Base-by-base conservation (phyloP, 108 stramenopile genomes). In the Discostella stelligeroides region DNA sequence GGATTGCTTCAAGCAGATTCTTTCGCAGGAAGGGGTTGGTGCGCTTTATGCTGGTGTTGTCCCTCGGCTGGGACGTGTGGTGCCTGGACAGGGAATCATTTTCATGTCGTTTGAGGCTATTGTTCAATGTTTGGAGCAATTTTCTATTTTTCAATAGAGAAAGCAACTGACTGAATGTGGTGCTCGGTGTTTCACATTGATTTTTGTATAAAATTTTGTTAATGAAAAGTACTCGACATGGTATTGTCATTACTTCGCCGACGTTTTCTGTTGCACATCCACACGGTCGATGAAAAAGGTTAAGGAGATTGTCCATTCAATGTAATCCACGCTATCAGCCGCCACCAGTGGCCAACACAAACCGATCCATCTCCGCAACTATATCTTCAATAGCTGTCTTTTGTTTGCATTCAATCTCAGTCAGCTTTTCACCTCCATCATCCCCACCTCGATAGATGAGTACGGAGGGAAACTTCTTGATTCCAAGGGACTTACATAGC, bases 61-160 rank as follows among this genome's bases (percentile, higher is more conserved):
- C n/a, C 96, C 98, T 46, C 83, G 98, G 24, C 68, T 92, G 10
- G 92, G 95, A 3, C 80, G 98, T 39, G 98, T 98, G 15, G 91
- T 98, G 25, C 98, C 98, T 18, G 98, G 98, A 15, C 98, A 97
- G 74, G 98, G 98, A n/a, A 96, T 98, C 40, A 98, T 98, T 67
- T 98, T 98, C 67, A 95, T 97, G 92, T 92, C 93, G 41, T 97
- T 95, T 81, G 97, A 98, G 63, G 80, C 86, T 7, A 96, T 98
- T 76, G 92, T 96, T 64, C 48, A 85, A 25, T 43, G 59, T 28
- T 72, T 97, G 41, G 88, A 85, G 63, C 66, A 63, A 13, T 81
- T 89, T 56, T 20, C 69, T 20, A 70, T 92, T 66, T 89, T 92
- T 55, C 75, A 83, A 64, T 76, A n/a, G n/a, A n/a, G n/a, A n/a